A percentile compares a stretch with the other conserved stretches of the same genome.
phyloP scores from a whole-genome alignment of 2,329 filamentous ascomycete genomes.

The Fusarium mexicanum region DNA sequence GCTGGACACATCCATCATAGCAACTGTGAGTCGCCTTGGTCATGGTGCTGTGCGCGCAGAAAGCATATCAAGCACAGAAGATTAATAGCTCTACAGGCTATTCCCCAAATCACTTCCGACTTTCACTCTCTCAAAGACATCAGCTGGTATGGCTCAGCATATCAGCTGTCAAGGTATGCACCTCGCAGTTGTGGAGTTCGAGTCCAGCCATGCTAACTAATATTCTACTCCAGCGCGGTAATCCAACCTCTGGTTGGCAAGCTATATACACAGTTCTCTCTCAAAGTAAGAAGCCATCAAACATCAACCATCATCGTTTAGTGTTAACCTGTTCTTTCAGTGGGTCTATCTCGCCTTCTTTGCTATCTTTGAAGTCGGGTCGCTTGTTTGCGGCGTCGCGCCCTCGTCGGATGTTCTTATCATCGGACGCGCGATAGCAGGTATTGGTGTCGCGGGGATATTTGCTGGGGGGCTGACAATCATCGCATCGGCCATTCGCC shows the following conservation, averaged over 20 bases:
- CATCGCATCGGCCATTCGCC: background rate
- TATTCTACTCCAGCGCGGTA: background rate
- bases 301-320: rapidly evolving
- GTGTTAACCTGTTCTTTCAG: background rate
- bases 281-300: background rate
- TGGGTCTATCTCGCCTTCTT: background rate
- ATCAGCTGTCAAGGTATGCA: background rate
- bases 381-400: background rate
- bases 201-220: background rate
- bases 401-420: background rate
- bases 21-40: background rate
- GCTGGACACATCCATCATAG: background rate
- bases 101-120: background rate
- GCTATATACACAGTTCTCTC: background rate
- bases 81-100: background rate
- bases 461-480: background rate
- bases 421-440: background rate
- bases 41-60: background rate
- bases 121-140: background rate
- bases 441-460: background rate
- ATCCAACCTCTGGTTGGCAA: background rate
- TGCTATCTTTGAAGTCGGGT: background rate
- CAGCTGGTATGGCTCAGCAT: background rate
- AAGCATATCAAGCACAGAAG: background rate
- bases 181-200: background rate